Conservation (phyloP, 306 rosid species). For the Astragalus glycyphyllos region DNA sequence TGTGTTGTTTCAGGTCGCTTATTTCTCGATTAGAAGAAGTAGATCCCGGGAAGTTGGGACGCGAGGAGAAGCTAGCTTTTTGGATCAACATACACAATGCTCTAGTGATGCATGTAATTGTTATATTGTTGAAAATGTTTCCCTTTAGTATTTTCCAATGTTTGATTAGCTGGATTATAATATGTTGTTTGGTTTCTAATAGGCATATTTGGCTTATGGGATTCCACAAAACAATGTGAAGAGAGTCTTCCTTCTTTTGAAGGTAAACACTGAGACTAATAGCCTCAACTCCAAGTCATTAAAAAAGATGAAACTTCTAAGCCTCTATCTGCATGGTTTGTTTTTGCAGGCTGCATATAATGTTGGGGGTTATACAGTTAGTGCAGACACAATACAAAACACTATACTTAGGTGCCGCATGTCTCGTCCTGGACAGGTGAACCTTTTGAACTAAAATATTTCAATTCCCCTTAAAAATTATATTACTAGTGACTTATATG, state of each 20-base stretch:
- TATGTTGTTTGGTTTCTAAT: slow-evolving; percentile 42
- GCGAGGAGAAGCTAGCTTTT: slow-evolving; percentile 92
- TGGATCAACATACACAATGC: slow-evolving; percentile 98
- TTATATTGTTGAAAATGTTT: slow-evolving; percentile 22
- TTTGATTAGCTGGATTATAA: slow-evolving; percentile 28
- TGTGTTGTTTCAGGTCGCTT: slow-evolving; percentile 68
- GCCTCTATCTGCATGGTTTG: slow-evolving; percentile 35
- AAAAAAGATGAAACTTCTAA: slow-evolving; percentile 17
- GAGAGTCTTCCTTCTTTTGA: slow-evolving; percentile 76
- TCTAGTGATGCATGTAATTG: slow-evolving; percentile 93
- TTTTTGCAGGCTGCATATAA: slow-evolving; percentile 92
- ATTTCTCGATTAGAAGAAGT: slow-evolving; percentile 76
- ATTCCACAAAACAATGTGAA: slow-evolving; percentile 90
- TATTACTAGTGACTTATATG: slow-evolving; percentile 8
- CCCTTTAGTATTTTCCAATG: slow-evolving; percentile 19
- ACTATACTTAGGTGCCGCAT: slow-evolving; percentile 83
- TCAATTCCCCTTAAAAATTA: no score
- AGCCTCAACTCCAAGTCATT: slow-evolving; percentile 9
- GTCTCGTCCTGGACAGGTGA: slow-evolving; percentile 95
- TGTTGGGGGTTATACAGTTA: slow-evolving; percentile 86
- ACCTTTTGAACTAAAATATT: background rate
- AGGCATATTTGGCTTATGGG: slow-evolving; percentile 98
- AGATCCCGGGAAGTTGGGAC: slow-evolving; percentile 76
- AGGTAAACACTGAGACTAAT: slow-evolving; percentile 59
- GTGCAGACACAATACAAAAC: slow-evolving; percentile 84